Evolutionary conservation across 2,329 filamentous ascomycete species (phyloP).

Genomic region (Hypoxylon sp.): DNA sequence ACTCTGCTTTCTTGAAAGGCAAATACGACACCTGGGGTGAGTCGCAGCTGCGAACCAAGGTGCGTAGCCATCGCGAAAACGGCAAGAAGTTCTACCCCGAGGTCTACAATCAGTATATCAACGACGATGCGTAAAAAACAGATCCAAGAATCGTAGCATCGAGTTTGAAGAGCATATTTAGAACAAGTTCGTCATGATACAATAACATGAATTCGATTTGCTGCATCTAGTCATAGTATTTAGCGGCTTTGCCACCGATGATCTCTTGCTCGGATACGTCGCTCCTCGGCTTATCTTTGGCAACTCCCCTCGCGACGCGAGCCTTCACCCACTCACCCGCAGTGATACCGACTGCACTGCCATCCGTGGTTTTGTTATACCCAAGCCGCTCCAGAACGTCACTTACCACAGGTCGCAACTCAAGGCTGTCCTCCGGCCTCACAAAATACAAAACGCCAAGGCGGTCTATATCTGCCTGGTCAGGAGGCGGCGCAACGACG

Average conservation of each 20-base stretch:
- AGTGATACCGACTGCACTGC: slow-evolving; percentile 52
- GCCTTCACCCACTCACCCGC: slow-evolving; percentile 58
- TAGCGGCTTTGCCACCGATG: slow-evolving; percentile 53
- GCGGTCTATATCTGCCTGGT: slow-evolving; percentile 62
- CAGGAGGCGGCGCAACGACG: slow-evolving; percentile 60
- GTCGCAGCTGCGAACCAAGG: slow-evolving; percentile 68
- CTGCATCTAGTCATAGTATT: slow-evolving; percentile 54
- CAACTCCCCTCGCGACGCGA: slow-evolving; percentile 49
- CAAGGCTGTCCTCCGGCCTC: slow-evolving; percentile 55
- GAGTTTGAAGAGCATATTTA: not conserved
- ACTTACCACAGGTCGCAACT: slow-evolving; percentile 54
- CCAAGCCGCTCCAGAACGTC: slow-evolving; percentile 54
- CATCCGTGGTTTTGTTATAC: slow-evolving; percentile 50
- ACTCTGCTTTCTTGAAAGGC: slow-evolving; percentile 65
- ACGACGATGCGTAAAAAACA: slow-evolving; percentile 54
- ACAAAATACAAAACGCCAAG: slow-evolving; percentile 64
- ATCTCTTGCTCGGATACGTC: slow-evolving; percentile 52
- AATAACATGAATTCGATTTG: not conserved
- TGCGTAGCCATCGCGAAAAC: slow-evolving; percentile 66
- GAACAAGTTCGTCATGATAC: not conserved
- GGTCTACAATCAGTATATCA: slow-evolving; percentile 64
- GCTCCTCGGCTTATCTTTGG: slow-evolving; percentile 47
- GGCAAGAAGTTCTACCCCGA: slow-evolving; percentile 63
- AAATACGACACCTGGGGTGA: slow-evolving; percentile 70
- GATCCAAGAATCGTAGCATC: not conserved